Conservation (phyloP, 495 filamentous ascomycete genomes). For the Umbilicaria muhlenbergii region DNA sequence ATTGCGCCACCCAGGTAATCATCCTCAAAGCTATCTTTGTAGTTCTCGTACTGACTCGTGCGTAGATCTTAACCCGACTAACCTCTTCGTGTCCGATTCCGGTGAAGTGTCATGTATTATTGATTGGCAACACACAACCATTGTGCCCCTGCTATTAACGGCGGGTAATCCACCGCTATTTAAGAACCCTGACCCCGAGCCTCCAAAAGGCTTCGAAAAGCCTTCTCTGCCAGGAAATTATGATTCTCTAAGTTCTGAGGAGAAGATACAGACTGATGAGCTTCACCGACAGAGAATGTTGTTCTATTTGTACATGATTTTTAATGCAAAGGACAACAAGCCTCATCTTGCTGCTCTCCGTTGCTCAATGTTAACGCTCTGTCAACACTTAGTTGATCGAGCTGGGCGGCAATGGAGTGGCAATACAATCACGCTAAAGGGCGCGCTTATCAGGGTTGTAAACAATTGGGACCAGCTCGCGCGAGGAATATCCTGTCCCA, state of each 20-base stretch:
- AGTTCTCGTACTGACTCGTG: too few relatives aligned
- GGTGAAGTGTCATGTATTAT: slow-evolving; percentile 17
- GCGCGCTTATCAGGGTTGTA: slow-evolving; percentile 9
- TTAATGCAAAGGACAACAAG: slow-evolving; percentile 13
- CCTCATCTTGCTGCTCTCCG: slow-evolving; percentile 10
- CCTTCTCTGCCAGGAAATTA: slow-evolving; percentile 11
- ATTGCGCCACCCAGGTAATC: slow-evolving; percentile 10
- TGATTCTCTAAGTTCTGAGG: slow-evolving; percentile 7
- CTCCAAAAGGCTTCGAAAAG: slow-evolving; percentile 4
- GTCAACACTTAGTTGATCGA: slow-evolving; percentile 16
- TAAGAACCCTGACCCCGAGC: slow-evolving; percentile 15
- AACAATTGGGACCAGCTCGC: slow-evolving; percentile 13
- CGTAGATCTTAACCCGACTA: slow-evolving; percentile 15
- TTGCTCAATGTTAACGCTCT: slow-evolving; percentile 8
- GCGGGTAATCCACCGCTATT: slow-evolving; percentile 17
- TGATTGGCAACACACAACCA: slow-evolving; percentile 19
- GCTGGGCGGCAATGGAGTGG: slow-evolving; percentile 17
- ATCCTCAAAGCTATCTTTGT: too few relatives aligned
- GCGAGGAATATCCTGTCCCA: too few relatives aligned
- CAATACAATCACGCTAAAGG: slow-evolving; percentile 13
- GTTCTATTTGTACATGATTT: slow-evolving; percentile 13
- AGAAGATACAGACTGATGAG: slow-evolving; percentile 10
- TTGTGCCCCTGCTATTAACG: slow-evolving; percentile 17
- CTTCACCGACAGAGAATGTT: slow-evolving; percentile 12
- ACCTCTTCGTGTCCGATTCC: slow-evolving; percentile 17